Percentiles rank a stretch among this genome's conserved stretches.
phyloP scores from a whole-genome alignment of 2,329 filamentous ascomycete species.

The Podosphaera aphanis region DNA sequence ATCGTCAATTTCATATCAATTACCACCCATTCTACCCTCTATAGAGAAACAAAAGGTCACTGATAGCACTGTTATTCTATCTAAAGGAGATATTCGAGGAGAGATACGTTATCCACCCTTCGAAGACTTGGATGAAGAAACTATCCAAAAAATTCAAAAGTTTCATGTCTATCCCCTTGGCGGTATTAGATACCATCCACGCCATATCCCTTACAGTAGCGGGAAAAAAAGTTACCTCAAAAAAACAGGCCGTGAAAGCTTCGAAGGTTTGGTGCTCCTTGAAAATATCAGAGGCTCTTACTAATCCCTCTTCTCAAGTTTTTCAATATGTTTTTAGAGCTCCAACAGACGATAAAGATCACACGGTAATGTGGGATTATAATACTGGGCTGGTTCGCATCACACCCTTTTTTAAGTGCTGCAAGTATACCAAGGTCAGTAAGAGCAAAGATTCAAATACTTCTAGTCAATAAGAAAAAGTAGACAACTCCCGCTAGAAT shows the following conservation, averaged over 20 bases:
- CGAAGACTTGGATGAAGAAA: slow-evolving; percentile 36
- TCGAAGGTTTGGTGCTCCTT: slow-evolving; percentile 42
- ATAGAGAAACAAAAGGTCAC: slow-evolving; percentile 32
- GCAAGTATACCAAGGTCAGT: slow-evolving; percentile 62
- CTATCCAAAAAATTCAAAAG: slow-evolving; percentile 31
- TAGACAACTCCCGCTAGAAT: slow-evolving; percentile 80
- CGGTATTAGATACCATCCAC: slow-evolving; percentile 34
- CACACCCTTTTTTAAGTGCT: slow-evolving; percentile 84
- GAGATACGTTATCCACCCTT: slow-evolving; percentile 51
- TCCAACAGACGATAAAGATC: slow-evolving; percentile 40
- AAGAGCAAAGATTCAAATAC: neutral
- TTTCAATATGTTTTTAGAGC: slow-evolving; percentile 65
- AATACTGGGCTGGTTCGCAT: slow-evolving; percentile 82
- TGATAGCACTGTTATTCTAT: slow-evolving; percentile 41
- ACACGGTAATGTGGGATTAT: slow-evolving; percentile 89
- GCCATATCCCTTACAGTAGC: slow-evolving; percentile 82
- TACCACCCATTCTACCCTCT: slow-evolving; percentile 6
- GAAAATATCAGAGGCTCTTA: slow-evolving; percentile 3
- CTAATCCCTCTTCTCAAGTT: slow-evolving; percentile 28
- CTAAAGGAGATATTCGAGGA: slow-evolving; percentile 37
- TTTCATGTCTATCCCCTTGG: slow-evolving; percentile 46
- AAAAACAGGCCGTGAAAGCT: slow-evolving; percentile 69
- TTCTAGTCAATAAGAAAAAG: slow-evolving; percentile 7
- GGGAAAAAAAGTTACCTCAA: slow-evolving; percentile 74
- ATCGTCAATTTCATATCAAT: neutral